These are phyloP conservation scores for Epichloe uncinata DNA, from an alignment of 2,329 filamentous ascomycete genomes.

Conservation along the genomic window DNA sequence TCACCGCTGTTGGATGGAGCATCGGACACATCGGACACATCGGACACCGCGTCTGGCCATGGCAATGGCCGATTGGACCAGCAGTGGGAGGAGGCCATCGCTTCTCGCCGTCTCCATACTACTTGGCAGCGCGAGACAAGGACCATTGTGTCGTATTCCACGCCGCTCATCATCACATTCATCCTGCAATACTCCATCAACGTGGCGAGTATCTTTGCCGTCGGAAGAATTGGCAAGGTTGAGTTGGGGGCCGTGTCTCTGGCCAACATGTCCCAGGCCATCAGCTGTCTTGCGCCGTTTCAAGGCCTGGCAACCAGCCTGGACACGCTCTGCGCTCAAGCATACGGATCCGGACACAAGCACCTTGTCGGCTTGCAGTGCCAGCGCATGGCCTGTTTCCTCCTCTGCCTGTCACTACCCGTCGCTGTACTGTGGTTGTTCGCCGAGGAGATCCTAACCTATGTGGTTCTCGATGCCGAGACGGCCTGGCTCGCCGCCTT, in stretches of 20 bases:
- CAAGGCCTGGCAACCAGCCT: conserved; percentile 81
- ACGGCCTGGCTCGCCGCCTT: conserved; percentile 54
- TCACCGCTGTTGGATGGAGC: conserved; percentile 24
- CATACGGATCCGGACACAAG: conserved; percentile 82
- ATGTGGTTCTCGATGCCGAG: conserved; percentile 36
- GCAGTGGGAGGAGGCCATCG: conserved; percentile 78
- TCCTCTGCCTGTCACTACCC: conserved; percentile 58
- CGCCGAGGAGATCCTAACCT: conserved; percentile 49
- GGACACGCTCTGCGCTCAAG: conserved; percentile 87
- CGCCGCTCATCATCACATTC: conserved; percentile 58
- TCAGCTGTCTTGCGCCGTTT: conserved; percentile 64
- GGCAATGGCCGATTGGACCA: conserved; percentile 43
- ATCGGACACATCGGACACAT: background rate
- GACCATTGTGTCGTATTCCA: conserved; percentile 59
- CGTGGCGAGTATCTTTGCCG: conserved; percentile 67
- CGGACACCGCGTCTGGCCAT: conserved; percentile 27
- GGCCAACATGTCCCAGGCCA: conserved; percentile 64
- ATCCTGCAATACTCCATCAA: conserved; percentile 73
- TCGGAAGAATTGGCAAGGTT: conserved; percentile 60
- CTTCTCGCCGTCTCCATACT: conserved; percentile 67
- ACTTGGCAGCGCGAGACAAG: conserved; percentile 86
- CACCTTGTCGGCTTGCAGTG: conserved; percentile 75
- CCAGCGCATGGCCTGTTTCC: conserved; percentile 69
- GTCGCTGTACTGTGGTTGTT: conserved; percentile 60
- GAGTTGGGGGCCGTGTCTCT: conserved; percentile 32